Conservation (phyloP, 495 filamentous ascomycete genomes). For the Podospora bellae-mahoneyi region DNA sequence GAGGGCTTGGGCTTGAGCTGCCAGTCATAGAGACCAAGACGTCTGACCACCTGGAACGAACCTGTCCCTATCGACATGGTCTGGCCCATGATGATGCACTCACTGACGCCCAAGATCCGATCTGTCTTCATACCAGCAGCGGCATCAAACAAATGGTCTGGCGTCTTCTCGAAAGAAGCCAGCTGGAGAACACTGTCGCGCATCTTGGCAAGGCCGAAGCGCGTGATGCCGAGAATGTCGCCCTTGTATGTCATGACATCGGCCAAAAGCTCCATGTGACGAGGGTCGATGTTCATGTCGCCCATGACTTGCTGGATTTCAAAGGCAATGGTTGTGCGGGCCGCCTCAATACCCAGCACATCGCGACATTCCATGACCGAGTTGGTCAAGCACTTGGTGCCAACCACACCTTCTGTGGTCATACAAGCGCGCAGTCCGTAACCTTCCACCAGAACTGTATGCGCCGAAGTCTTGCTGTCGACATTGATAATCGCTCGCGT, state of each 20-base stretch:
- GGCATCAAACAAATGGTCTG: slow-evolving; percentile 95
- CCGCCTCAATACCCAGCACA: slow-evolving; percentile 97
- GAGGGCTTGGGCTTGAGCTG: slow-evolving; percentile 62
- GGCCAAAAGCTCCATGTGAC: slow-evolving; percentile 97
- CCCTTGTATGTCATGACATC: slow-evolving; percentile 99
- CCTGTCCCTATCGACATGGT: slow-evolving; percentile 87
- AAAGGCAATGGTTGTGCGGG: slow-evolving; percentile 72
- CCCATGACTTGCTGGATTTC: slow-evolving; percentile 83
- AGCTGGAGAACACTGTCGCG: slow-evolving; percentile 90
- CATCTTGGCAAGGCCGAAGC: slow-evolving; percentile 97
- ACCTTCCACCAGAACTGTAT: slow-evolving; percentile 85
- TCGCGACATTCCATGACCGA: slow-evolving; percentile 84
- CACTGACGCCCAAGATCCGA: slow-evolving; percentile 84
- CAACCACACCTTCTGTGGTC: slow-evolving; percentile 83
- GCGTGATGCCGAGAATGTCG: slow-evolving; percentile 94
- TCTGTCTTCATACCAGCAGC: slow-evolving; percentile 87
- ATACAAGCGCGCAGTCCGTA: slow-evolving; percentile 88
- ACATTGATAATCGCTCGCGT: slow-evolving; percentile 83
- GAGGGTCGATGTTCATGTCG: slow-evolving; percentile 93
- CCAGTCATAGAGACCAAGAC: slow-evolving; percentile 62
- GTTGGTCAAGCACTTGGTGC: slow-evolving; percentile 69
- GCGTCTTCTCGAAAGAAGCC: slow-evolving; percentile 97
- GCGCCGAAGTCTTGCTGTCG: slow-evolving; percentile 47
- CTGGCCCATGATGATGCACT: slow-evolving; percentile 99
- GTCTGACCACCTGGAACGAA: slow-evolving; percentile 79